phyloP scores from a whole-genome alignment of 345 rosid species.

The Heritiera littoralis region DNA sequence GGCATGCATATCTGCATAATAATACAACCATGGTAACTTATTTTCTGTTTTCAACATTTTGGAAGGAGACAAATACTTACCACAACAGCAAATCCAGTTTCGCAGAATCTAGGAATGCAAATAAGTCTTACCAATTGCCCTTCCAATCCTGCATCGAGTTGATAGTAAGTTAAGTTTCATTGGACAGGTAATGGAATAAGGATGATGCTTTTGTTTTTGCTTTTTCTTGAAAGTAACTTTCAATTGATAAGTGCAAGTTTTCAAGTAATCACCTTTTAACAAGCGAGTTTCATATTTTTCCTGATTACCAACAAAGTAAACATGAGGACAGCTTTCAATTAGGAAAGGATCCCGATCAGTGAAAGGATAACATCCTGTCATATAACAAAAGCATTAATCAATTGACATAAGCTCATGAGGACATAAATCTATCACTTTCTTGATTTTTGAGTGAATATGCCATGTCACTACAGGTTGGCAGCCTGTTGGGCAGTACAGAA shows the following conservation, averaged over 20 bases:
- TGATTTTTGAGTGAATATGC: background rate
- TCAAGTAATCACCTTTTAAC: constrained; percentile 52
- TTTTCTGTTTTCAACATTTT: constrained; percentile 12
- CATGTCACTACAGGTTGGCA: background rate
- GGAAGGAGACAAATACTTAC: constrained; percentile 42
- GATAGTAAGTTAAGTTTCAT: background rate
- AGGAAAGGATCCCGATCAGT: constrained; percentile 93
- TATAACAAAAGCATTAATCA: constrained; percentile 10
- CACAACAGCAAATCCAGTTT: constrained; percentile 80
- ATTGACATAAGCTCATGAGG: constrained; percentile 17
- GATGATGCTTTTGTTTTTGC: background rate
- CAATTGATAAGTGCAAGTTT: background rate
- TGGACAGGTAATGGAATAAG: background rate
- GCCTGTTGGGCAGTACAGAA: background rate
- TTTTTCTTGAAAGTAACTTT: background rate
- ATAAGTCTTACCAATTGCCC: constrained; percentile 75
- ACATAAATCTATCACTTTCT: background rate
- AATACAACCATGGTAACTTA: background rate
- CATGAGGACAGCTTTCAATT: constrained; percentile 90
- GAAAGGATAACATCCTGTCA: constrained; percentile 94
- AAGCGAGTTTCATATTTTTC: constrained; percentile 63
- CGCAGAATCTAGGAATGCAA: constrained; percentile 73
- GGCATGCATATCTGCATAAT: constrained; percentile 7
- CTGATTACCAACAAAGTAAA: constrained; percentile 87
- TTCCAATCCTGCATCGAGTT: constrained; percentile 63